Conservation (phyloP, 192 early-diverging fungal genomes). For the Nowakowskiella sp. region DNA sequence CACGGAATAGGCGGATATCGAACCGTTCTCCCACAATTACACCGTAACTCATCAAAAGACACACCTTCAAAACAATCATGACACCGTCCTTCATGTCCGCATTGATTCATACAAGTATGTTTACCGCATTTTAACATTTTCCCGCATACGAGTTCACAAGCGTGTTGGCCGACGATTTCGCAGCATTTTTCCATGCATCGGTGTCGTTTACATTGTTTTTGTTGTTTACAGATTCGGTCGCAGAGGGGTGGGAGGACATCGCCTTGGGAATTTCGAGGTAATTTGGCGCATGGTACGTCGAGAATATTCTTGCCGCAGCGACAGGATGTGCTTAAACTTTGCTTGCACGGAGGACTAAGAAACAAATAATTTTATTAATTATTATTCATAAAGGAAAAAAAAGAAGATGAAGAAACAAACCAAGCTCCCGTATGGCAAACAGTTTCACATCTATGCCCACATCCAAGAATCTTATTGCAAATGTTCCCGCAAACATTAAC, state of each 20-base stretch:
- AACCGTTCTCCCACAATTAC: slow-evolving; percentile 76
- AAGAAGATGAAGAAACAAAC: neutral
- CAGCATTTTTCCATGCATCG: slow-evolving; percentile 33
- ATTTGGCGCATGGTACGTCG: slow-evolving; percentile 15
- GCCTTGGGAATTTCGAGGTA: slow-evolving; percentile 18
- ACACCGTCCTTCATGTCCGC: slow-evolving; percentile 35
- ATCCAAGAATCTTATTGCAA: slow-evolving; percentile 28
- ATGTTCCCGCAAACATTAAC: slow-evolving; percentile 29
- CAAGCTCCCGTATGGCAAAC: neutral
- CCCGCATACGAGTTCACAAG: slow-evolving; percentile 62
- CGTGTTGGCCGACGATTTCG: slow-evolving; percentile 41
- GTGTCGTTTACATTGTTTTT: slow-evolving; percentile 34
- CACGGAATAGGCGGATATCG: slow-evolving; percentile 82
- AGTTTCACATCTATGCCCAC: too few relatives aligned
- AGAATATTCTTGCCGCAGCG: slow-evolving; percentile 22
- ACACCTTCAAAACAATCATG: slow-evolving; percentile 54
- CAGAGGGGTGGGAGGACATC: slow-evolving; percentile 21
- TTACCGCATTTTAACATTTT: slow-evolving; percentile 69
- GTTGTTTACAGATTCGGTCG: slow-evolving; percentile 21
- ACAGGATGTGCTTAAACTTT: slow-evolving; percentile 17
- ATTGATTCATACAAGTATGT: slow-evolving; percentile 47
- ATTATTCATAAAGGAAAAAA: slow-evolving; percentile 33
- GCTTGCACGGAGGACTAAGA: slow-evolving; percentile 18
- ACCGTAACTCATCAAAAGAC: slow-evolving; percentile 74
- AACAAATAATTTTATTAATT: neutral